Base-by-base conservation (phyloP, 345 rosid genomes). In the Populus tremula region DNA sequence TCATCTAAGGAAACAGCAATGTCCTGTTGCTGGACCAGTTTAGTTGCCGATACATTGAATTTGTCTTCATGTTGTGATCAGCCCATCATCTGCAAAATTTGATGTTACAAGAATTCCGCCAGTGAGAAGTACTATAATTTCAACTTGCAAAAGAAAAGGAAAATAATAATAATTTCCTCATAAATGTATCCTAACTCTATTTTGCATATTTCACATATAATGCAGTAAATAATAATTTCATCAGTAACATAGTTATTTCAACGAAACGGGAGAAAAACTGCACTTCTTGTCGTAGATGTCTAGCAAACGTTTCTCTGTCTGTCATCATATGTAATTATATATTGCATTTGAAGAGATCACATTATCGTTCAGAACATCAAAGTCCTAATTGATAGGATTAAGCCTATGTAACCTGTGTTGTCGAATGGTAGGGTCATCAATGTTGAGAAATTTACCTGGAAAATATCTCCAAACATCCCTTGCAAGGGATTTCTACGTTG, bases 391-490 rank as follows among this genome's bases (percentile, higher is more conserved):
- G 41, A 33, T 4, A 65, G 69, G 13, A 65, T 31, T 29, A 35
- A 33, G 41, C 69, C 39, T 65, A 5, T 31, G 69, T 31, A 17
- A 35, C 33, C 8, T 65, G 21, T 41, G 49, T 61, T 69, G 59
- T 23, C 16, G 43, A 25, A 61, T 39, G 14, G 68, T 20, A 71
- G 66, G 50, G 25, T 21, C 45, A 13, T 35, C 8, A 6, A 12
- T 5, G 10, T 6, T 12, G 27, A 20, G 23, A 61, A 65, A 67
- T 47, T 76, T 45, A 89, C 96, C 94, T 93, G 87, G 81, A 95
- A 90, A 66, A 93, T 74, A 73, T 95, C 99, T 23, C 99, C 97
- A 62, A 95, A 92, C 90, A 93, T 85, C 79, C 94, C 94, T 84
- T 91, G 94, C 76, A 95, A 71, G 59, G 93, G 96, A 89, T 90